These are phyloP conservation scores for Pestalotiopsis sp. DNA, from an alignment of 2,329 filamentous ascomycete species.

Conservation along the genomic window DNA sequence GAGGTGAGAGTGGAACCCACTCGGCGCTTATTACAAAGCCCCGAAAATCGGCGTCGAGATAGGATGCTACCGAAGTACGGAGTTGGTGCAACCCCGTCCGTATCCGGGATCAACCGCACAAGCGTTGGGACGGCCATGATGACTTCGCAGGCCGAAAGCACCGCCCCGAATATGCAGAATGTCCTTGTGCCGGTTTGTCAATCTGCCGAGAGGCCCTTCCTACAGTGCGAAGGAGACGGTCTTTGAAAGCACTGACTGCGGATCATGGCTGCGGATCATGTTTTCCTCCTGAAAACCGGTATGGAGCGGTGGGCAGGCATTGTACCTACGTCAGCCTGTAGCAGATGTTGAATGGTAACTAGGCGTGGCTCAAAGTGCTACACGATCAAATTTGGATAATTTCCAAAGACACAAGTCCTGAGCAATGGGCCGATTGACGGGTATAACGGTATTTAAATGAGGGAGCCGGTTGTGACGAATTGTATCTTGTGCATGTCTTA, in stretches of 20 bases:
- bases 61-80: neutral
- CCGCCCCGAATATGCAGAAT: neutral
- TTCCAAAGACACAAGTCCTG: neutral
- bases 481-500: neutral
- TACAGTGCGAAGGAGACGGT: neutral
- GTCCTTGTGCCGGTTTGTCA: neutral
- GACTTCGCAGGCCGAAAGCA: neutral
- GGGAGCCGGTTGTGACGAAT: neutral
- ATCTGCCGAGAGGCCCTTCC: neutral
- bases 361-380: neutral
- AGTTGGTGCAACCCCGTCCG: neutral
- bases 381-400: neutral
- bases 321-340: neutral
- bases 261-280: neutral
- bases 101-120: neutral
- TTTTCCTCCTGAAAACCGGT: neutral
- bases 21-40: neutral
- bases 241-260: neutral
- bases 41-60: conserved; percentile 6
- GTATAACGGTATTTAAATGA: neutral
- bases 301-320: neutral
- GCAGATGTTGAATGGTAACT: neutral
- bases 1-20: neutral
- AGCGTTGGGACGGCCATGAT: neutral
- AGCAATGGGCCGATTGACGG: neutral